Percentiles rank a stretch among this genome's conserved stretches.
These are phyloP conservation scores for Tylopilus sp. DNA, from an alignment of 768 basidiomycete species.

Conservation along the genomic window DNA sequence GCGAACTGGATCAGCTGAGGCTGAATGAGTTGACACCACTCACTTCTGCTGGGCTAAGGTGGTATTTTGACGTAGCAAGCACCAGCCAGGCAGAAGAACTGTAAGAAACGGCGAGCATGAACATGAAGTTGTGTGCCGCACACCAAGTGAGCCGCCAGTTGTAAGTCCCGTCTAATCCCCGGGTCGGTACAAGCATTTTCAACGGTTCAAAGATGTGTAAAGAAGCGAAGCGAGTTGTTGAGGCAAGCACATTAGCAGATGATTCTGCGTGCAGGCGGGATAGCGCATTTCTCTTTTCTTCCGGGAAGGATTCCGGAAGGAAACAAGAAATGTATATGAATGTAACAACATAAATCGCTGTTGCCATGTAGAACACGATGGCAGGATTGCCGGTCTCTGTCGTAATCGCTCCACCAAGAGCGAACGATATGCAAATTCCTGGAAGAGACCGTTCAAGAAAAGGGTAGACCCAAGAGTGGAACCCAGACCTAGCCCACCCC, in stretches of 20 bases:
- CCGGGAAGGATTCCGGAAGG: conserved; percentile 32
- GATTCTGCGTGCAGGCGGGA: conserved; percentile 3
- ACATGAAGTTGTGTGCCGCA: conserved; percentile 26
- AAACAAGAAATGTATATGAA: conserved; percentile 23
- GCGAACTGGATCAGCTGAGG: not conserved
- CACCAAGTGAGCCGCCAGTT: conserved; percentile 33
- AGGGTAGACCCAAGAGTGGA: not conserved
- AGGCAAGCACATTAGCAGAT: not conserved
- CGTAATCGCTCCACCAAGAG: conserved; percentile 30
- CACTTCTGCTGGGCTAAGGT: conserved; percentile 29
- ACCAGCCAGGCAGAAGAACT: conserved; percentile 16
- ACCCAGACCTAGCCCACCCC: conserved; percentile 26
- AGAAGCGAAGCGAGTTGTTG: not conserved
- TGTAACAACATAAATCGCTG: conserved; percentile 7
- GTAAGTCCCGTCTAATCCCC: conserved; percentile 11
- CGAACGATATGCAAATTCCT: conserved; percentile 28
- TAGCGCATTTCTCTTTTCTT: conserved; percentile 21
- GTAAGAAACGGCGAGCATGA: conserved; percentile 14
- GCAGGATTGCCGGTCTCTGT: conserved; percentile 21
- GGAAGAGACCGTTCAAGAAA: not conserved
- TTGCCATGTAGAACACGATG: conserved; percentile 21
- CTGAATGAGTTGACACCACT: not conserved
- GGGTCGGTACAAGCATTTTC: conserved; percentile 20
- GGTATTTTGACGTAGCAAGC: conserved; percentile 23
- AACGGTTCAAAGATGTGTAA: conserved; percentile 23